These are phyloP conservation scores for Pythium aristosporum DNA, from an alignment of 352 stramenopile species.

Conservation along the genomic window DNA sequence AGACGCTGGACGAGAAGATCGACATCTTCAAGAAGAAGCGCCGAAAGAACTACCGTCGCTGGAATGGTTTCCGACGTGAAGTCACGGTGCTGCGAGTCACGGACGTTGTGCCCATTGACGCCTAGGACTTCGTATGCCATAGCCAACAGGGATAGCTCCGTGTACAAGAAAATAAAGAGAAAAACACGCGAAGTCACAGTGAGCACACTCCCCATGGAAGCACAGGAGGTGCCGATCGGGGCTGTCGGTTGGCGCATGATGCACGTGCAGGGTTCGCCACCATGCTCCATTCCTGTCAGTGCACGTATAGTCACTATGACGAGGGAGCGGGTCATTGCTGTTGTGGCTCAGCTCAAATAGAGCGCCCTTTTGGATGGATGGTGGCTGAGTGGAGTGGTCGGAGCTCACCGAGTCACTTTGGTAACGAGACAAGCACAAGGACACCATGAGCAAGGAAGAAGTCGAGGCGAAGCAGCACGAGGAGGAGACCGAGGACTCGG, in stretches of 20 bases:
- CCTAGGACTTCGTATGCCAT: constrained; percentile 20
- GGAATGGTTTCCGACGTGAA: constrained; percentile 85
- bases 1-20: constrained; percentile 87
- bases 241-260: too few relatives aligned
- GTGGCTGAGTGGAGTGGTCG: background rate
- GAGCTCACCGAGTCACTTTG: constrained; percentile 7
- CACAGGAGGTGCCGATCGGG: background rate
- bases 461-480: constrained; percentile 56
- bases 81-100: constrained; percentile 85
- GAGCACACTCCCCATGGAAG: background rate
- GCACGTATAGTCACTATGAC: constrained; percentile 4
- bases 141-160: constrained; percentile 5
- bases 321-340: constrained; percentile 1
- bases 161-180: constrained; percentile 23
- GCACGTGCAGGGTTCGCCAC: too few relatives aligned
- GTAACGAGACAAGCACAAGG: constrained; percentile 17
- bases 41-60: constrained; percentile 89
- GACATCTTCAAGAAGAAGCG: constrained; percentile 91
- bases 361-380: constrained; percentile 19
- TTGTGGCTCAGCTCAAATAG: constrained; percentile 20
- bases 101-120: constrained; percentile 65
- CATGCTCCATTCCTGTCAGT: too few relatives aligned
- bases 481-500: constrained; percentile 53
- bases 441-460: constrained; percentile 39
- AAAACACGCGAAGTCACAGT: constrained; percentile 4